phyloP scores from a whole-genome alignment of 352 stramenopile genomes.

The Phytophthora cryptogea region DNA sequence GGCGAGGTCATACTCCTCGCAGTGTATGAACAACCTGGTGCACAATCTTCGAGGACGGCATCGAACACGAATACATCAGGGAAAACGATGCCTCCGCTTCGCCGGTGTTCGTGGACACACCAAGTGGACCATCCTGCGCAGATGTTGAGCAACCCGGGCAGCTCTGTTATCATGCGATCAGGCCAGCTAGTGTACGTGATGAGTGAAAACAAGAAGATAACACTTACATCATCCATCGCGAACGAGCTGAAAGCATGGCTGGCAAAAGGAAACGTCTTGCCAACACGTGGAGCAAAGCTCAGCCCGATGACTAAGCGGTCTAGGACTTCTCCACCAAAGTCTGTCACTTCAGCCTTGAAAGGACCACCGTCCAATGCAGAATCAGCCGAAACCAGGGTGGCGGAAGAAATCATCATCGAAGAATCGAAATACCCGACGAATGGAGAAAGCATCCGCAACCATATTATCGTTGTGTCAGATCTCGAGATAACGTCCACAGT shows the following conservation, averaged over 20 bases:
- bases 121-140: conserved; percentile 22
- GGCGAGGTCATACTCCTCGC: conserved; percentile 66
- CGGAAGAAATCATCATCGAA: conserved; percentile 47
- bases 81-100: conserved; percentile 21
- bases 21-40: conserved; percentile 37
- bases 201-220: conserved; percentile 69
- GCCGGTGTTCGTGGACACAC: conserved; percentile 22
- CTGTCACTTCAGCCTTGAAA: neutral
- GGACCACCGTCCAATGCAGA: conserved; percentile 1
- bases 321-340: conserved; percentile 6
- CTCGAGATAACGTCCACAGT: conserved; percentile 49
- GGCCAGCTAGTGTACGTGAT: conserved; percentile 70
- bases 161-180: conserved; percentile 40
- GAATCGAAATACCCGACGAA: conserved; percentile 31
- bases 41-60: neutral
- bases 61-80: conserved; percentile 1
- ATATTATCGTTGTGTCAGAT: conserved; percentile 68
- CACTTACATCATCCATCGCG: conserved; percentile 45
- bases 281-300: conserved; percentile 18
- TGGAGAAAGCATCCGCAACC: conserved; percentile 40
- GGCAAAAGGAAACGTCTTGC: conserved; percentile 42
- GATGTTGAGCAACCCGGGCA: conserved; percentile 59
- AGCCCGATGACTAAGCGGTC: conserved; percentile 3
- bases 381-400: conserved; percentile 2
- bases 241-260: conserved; percentile 53